Conservation (phyloP, 768 basidiomycete genomes). For the Plicaturopsis crispa region DNA sequence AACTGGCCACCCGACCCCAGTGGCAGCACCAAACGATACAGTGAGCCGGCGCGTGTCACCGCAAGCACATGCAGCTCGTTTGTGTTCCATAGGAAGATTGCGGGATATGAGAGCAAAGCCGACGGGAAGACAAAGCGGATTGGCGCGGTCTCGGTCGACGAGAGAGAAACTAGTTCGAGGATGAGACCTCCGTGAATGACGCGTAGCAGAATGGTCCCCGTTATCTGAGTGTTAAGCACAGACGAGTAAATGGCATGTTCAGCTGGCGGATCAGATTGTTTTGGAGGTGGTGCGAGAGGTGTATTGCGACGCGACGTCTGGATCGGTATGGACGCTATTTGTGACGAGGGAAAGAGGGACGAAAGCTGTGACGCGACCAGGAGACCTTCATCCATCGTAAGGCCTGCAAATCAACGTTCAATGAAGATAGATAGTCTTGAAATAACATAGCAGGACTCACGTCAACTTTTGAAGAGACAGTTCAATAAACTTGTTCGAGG, state of each 20-base stretch:
- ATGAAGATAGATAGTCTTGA: no score
- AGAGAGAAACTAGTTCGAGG: slow-evolving; percentile 71
- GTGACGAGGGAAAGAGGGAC: slow-evolving; percentile 46
- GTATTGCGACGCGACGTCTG: slow-evolving; percentile 52
- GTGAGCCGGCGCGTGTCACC: slow-evolving; percentile 57
- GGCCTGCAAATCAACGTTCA: no score
- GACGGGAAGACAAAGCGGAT: slow-evolving; percentile 78
- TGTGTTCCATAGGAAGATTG: slow-evolving; percentile 42
- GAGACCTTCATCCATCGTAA: slow-evolving; percentile 21
- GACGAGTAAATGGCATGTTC: slow-evolving; percentile 72
- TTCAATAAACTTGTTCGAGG: no score
- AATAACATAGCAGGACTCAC: no score
- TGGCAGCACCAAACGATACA: slow-evolving; percentile 69
- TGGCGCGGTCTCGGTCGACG: slow-evolving; percentile 46
- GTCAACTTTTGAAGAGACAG: no score
- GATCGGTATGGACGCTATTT: slow-evolving; percentile 43
- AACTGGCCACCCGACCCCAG: slow-evolving; percentile 40
- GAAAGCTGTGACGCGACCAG: slow-evolving; percentile 59
- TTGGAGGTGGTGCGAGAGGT: slow-evolving; percentile 36
- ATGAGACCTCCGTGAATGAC: slow-evolving; percentile 69
- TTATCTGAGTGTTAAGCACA: slow-evolving; percentile 43
- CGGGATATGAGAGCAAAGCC: slow-evolving; percentile 54
- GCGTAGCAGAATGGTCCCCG: slow-evolving; percentile 66
- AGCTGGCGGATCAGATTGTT: slow-evolving; percentile 34
- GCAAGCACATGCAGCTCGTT: slow-evolving; percentile 62